Evolutionary conservation across 2,329 filamentous ascomycete genomes (phyloP).

Genomic region (Fusarium nurragi): DNA sequence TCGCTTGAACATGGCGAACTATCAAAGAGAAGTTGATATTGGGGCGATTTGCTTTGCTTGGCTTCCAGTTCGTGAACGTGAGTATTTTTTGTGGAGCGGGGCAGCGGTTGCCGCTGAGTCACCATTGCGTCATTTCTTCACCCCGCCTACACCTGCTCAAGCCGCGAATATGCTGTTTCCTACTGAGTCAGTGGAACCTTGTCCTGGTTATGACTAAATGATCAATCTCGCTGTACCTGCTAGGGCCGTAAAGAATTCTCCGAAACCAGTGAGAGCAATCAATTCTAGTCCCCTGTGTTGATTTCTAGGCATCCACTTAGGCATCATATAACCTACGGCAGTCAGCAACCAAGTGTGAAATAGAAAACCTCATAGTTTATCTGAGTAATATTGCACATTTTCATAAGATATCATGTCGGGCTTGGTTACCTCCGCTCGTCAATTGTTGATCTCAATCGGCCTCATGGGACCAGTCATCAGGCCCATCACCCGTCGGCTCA

Average conservation of each 20-base stretch:
- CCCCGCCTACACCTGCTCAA: neutral
- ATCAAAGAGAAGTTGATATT: neutral
- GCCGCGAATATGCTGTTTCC: no score
- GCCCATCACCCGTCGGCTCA: neutral
- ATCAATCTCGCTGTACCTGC: no score
- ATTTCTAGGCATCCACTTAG: no score
- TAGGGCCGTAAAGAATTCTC: no score
- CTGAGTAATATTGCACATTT: no score
- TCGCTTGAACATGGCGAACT: slow-evolving; percentile 34
- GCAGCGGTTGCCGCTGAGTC: slow-evolving; percentile 14
- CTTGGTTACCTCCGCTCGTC: neutral
- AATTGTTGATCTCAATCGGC: neutral
- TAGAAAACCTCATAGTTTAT: no score
- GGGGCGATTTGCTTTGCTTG: neutral
- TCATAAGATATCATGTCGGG: neutral
- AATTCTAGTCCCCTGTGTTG: no score
- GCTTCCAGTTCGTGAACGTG: neutral
- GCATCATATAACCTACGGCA: no score
- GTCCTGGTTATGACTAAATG: no score
- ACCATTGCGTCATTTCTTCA: slow-evolving; percentile 12
- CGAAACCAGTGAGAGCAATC: no score
- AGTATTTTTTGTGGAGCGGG: slow-evolving; percentile 14
- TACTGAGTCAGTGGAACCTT: neutral
- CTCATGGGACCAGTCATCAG: neutral
- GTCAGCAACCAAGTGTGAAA: no score